These are phyloP conservation scores for Heritiera littoralis DNA, from an alignment of 345 rosid species.

Conservation along the genomic window DNA sequence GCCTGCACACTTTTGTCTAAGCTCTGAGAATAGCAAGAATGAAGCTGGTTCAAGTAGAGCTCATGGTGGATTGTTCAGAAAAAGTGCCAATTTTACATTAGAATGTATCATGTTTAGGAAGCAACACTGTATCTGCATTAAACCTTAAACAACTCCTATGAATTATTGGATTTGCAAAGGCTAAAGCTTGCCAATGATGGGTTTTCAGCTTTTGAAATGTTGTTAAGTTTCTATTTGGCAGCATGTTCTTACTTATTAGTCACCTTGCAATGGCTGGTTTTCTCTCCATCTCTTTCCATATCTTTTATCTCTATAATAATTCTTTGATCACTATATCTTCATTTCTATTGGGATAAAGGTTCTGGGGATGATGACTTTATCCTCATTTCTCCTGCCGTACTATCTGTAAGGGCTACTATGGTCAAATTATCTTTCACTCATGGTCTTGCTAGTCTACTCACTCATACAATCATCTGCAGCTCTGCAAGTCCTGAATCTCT, in stretches of 20 bases:
- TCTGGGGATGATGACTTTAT: not conserved
- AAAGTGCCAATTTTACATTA: not conserved
- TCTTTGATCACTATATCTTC: not conserved
- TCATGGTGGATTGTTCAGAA: not conserved
- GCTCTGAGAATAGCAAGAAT: conserved; percentile 6
- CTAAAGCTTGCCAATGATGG: not conserved
- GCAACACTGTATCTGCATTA: not conserved
- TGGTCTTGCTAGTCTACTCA: not conserved
- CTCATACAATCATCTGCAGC: not conserved
- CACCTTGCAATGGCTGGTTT: no score
- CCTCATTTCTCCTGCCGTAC: not conserved
- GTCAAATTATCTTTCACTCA: not conserved
- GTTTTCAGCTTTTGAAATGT: no score
- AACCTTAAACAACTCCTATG: not conserved
- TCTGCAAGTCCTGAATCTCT: not conserved
- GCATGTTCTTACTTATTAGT: no score
- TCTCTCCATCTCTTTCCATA: not conserved
- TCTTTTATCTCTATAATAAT: not conserved
- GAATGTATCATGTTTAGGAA: not conserved
- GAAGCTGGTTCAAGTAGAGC: not conserved
- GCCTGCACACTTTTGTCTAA: not conserved
- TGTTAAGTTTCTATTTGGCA: no score
- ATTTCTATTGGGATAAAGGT: not conserved
- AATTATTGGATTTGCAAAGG: not conserved
- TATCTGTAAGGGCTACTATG: not conserved